phyloP scores from a whole-genome alignment of 139 green algal genomes.

The Chlamydomonas applanata region DNA sequence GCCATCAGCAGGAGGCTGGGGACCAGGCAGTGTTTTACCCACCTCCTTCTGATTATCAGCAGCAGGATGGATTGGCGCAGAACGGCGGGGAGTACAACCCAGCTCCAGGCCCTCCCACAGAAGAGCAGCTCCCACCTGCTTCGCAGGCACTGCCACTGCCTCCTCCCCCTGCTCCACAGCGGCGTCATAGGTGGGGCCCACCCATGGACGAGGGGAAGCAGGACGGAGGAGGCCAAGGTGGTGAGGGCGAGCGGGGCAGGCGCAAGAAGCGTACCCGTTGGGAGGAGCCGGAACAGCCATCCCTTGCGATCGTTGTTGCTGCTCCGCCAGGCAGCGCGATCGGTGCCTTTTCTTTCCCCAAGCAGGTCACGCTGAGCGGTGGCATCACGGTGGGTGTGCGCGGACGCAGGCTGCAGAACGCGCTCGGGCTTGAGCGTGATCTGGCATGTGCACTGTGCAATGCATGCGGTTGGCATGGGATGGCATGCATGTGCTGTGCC shows the following conservation, averaged over 20 bases:
- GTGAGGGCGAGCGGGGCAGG: slow-evolving; percentile 20
- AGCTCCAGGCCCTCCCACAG: too few species aligned
- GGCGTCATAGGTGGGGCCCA: slow-evolving; percentile 32
- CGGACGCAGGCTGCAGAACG: too few species aligned
- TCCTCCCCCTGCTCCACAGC: slow-evolving; percentile 4
- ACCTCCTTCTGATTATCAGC: neutral
- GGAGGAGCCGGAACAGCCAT: slow-evolving; percentile 33
- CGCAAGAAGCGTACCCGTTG: slow-evolving; percentile 50
- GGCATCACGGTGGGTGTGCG: slow-evolving; percentile 40
- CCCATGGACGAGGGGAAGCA: slow-evolving; percentile 15
- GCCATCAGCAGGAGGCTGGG: neutral
- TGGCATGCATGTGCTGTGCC: neutral
- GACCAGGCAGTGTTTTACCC: neutral
- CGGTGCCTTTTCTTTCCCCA: slow-evolving; percentile 40
- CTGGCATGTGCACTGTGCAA: neutral
- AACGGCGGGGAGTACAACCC: neutral
- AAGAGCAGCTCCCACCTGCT: too few species aligned
- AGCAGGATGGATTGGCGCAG: neutral
- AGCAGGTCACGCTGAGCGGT: slow-evolving; percentile 43
- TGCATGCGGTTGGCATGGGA: neutral
- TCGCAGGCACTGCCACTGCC: neutral
- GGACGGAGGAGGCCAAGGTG: slow-evolving; percentile 12
- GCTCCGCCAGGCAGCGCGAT: slow-evolving; percentile 15
- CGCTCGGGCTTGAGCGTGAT: too few species aligned
- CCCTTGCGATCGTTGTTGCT: slow-evolving; percentile 11